A percentile compares a stretch with the other conserved stretches of the same genome.
phyloP scores from a whole-genome alignment of 2,329 filamentous ascomycete genomes.

The Aspergillus pseudonomiae region DNA sequence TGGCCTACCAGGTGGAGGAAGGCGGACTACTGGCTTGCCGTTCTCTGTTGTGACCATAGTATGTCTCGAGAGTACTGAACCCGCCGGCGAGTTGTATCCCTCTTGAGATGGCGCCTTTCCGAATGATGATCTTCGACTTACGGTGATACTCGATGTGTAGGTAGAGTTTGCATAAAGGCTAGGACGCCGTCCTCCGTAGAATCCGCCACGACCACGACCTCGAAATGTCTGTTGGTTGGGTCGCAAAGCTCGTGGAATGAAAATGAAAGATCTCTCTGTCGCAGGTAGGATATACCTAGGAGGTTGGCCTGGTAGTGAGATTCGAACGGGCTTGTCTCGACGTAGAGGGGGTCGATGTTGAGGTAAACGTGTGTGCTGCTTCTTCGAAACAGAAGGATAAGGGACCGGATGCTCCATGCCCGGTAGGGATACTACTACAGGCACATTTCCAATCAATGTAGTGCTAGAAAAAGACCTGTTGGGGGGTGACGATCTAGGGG shows the following conservation, averaged over 20 bases:
- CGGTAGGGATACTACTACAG: constrained; percentile 79
- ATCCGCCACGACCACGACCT: constrained; percentile 67
- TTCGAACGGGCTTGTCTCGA: constrained; percentile 92
- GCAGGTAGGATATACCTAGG: constrained; percentile 92
- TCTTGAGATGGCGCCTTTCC: constrained; percentile 70
- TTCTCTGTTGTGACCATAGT: constrained; percentile 62
- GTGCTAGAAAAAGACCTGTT: constrained; percentile 82
- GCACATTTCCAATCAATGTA: constrained; percentile 79
- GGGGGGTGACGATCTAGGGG: constrained; percentile 65
- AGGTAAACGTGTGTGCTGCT: constrained; percentile 90
- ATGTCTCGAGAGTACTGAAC: constrained; percentile 73
- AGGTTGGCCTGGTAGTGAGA: constrained; percentile 78
- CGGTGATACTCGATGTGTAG: constrained; percentile 84
- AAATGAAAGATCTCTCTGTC: constrained; percentile 90
- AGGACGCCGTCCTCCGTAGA: constrained; percentile 73
- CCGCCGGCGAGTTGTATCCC: constrained; percentile 76
- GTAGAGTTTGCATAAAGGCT: constrained; percentile 72
- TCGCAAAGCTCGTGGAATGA: constrained; percentile 90
- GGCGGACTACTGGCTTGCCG: constrained; percentile 74
- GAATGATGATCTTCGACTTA: constrained; percentile 83
- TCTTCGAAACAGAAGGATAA: constrained; percentile 77
- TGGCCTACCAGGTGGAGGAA: constrained; percentile 65
- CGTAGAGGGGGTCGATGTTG: constrained; percentile 92
- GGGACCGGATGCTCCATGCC: constrained; percentile 71
- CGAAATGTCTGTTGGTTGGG: constrained; percentile 84